A percentile compares a stretch with the other conserved stretches of the same genome.
Evolutionary conservation across 106 monocot species (phyloP).

Genomic region (Triglochin maritima): DNA sequence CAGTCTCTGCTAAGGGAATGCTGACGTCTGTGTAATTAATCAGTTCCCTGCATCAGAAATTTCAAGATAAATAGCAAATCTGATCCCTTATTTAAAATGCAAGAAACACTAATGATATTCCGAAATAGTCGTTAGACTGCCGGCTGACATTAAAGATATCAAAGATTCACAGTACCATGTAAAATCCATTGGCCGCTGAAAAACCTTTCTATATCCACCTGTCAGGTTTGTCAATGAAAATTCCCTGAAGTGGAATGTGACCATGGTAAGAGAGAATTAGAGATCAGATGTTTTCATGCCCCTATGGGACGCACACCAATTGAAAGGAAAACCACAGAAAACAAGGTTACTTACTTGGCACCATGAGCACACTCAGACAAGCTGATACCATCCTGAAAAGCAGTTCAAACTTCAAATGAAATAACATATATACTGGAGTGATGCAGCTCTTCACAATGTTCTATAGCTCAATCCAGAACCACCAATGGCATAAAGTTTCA

Average conservation of each 20-base stretch:
- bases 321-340: too few relatives aligned
- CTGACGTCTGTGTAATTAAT: conserved; percentile 43
- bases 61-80: background rate
- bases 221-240: conserved; percentile 85
- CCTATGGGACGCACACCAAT: too few relatives aligned
- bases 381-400: conserved; percentile 67
- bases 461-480: too few relatives aligned
- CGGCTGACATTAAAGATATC: too few relatives aligned
- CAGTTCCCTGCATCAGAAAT: conserved; percentile 50
- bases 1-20: conserved; percentile 52
- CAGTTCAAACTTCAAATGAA: background rate
- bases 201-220: conserved; percentile 68
- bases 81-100: too few relatives aligned
- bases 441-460: background rate
- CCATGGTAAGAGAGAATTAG: background rate
- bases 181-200: conserved; percentile 70
- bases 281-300: background rate
- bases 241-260: conserved; percentile 34
- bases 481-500: too few relatives aligned
- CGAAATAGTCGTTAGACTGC: too few relatives aligned
- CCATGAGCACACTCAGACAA: conserved; percentile 71
- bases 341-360: conserved; percentile 51
- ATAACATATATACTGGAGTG: background rate
- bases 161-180: conserved; percentile 36
- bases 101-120: too few relatives aligned